Conservation (phyloP, 2,329 filamentous ascomycete genomes). For the Alternaria panax region DNA sequence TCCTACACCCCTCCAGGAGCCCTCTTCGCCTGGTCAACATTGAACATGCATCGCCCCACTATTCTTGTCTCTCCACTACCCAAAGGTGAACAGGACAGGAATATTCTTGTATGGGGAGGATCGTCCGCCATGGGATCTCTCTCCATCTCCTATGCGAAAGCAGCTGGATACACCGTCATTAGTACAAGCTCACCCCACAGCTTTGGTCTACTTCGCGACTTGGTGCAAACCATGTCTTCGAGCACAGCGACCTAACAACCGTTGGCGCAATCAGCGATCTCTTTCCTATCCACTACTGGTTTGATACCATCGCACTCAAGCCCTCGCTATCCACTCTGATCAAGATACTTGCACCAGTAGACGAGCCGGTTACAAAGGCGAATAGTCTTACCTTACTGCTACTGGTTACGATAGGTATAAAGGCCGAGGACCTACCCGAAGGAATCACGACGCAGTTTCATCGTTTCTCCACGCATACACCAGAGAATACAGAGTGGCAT, state of each 20-base stretch:
- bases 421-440: conserved; percentile 22
- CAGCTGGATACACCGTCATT: conserved; percentile 33
- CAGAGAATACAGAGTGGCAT: conserved; percentile 29
- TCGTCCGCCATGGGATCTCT: conserved; percentile 51
- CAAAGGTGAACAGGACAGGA: conserved; percentile 32
- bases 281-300: conserved; percentile 48
- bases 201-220: conserved; percentile 19
- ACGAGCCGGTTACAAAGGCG: conserved; percentile 27
- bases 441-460: conserved; percentile 28
- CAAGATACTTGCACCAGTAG: conserved; percentile 32
- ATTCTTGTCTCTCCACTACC: conserved; percentile 13
- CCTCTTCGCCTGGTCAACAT: conserved; percentile 18
- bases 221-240: conserved; percentile 33
- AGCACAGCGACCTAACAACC: conserved; percentile 52
- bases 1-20: conserved; percentile 38
- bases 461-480: conserved; percentile 27
- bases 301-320: conserved; percentile 53
- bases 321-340: conserved; percentile 27
- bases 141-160: conserved; percentile 36
- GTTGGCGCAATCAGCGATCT: conserved; percentile 45
- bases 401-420: conserved; percentile 20
- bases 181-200: conserved; percentile 33
- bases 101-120: conserved; percentile 56
- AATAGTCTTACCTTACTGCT: conserved; percentile 30
- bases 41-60: conserved; percentile 25